Percentiles rank a stretch among this genome's conserved stretches.
Evolutionary conservation across 2,329 filamentous ascomycete species (phyloP).

Genomic region (Sporothrix pseudoabietina): DNA sequence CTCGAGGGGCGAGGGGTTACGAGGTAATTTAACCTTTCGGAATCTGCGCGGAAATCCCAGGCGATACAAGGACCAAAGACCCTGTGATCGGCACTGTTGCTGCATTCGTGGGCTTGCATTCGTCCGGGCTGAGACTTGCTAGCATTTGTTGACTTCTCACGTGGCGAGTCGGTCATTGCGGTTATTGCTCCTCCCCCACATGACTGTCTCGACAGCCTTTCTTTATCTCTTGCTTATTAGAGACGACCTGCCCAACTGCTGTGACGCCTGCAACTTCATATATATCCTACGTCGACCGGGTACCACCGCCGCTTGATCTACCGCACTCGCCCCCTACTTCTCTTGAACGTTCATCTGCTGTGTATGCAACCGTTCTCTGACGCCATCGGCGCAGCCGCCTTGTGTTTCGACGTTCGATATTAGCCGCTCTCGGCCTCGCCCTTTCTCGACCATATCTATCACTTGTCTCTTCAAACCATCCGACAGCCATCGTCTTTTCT

Average conservation of each 20-base stretch:
- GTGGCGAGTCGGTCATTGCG: background rate
- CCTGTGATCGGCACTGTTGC: constrained; percentile 15
- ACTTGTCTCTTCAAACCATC: background rate
- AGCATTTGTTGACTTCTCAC: constrained; percentile 16
- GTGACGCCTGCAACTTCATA: background rate
- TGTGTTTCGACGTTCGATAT: background rate
- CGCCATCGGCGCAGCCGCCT: background rate
- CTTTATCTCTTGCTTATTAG: background rate
- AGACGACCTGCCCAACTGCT: no score
- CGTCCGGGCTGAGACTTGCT: background rate
- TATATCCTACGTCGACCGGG: background rate
- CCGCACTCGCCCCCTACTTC: background rate
- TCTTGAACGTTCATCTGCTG: background rate
- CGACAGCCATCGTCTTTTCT: background rate
- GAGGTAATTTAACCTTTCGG: constrained; percentile 1
- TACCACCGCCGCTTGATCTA: background rate
- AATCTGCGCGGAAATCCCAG: constrained; percentile 1
- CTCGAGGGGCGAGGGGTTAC: constrained; percentile 7
- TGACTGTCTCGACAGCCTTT: background rate
- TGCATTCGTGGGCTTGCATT: constrained; percentile 13
- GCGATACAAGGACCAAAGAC: background rate
- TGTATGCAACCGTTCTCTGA: constrained; percentile 16
- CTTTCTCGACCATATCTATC: background rate
- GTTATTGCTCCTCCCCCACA: background rate
- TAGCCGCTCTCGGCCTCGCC: background rate